phyloP scores from a whole-genome alignment of 805 yeast species.

The Diddensiella transvaalensis region DNA sequence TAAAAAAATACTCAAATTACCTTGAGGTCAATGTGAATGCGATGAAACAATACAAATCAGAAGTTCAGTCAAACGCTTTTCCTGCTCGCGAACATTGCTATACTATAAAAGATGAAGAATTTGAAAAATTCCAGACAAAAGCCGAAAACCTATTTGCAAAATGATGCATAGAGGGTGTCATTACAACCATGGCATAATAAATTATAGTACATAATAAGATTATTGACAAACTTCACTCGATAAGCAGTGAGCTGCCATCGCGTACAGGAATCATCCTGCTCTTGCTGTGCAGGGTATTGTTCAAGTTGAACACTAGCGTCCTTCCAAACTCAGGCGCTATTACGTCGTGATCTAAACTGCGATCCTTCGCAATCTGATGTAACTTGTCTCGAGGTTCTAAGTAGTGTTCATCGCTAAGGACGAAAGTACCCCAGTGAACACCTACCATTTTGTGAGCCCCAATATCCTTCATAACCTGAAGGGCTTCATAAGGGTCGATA shows the following conservation, averaged over 20 bases:
- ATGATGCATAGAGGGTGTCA: too few species aligned
- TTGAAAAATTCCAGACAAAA: conserved; percentile 37
- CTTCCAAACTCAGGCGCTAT: conserved; percentile 74
- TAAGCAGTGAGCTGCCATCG: conserved; percentile 32
- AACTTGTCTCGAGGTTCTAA: conserved; percentile 73
- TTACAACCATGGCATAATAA: too few species aligned
- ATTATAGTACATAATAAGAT: too few species aligned
- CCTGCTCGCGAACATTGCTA: conserved; percentile 70
- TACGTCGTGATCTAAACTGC: conserved; percentile 39
- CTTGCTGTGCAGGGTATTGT: conserved; percentile 11
- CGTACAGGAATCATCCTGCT: conserved; percentile 25
- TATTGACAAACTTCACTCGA: too few species aligned
- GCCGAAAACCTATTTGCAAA: background rate
- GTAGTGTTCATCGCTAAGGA: conserved; percentile 81
- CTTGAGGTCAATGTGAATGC: conserved; percentile 49
- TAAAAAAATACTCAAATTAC: conserved; percentile 60
- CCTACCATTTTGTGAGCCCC: conserved; percentile 67
- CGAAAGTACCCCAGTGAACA: conserved; percentile 96
- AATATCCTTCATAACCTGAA: conserved; percentile 62
- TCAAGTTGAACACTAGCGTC: conserved; percentile 51
- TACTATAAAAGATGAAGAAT: conserved; percentile 62
- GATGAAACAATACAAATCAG: conserved; percentile 51
- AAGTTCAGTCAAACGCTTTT: conserved; percentile 52
- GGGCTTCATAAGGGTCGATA: conserved; percentile 73
- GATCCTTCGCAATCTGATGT: conserved; percentile 45